Evolutionary conservation across 2,329 filamentous ascomycete genomes (phyloP).

Genomic region (Trichophyton verrucosum): DNA sequence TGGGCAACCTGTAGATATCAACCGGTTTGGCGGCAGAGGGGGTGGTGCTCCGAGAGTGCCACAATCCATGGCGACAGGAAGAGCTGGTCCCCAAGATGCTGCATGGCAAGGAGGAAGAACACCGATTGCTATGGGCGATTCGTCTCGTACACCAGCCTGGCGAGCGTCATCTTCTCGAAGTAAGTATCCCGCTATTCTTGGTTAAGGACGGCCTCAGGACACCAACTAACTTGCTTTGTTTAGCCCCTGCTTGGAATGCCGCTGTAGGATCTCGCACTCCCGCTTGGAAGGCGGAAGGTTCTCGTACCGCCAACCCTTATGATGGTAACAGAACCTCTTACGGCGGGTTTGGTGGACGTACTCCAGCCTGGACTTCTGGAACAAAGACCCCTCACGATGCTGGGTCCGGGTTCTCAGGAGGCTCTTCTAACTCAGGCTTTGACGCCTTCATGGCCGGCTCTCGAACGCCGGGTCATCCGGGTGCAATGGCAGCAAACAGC

Average conservation of each 20-base stretch:
- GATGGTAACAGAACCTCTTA: slow-evolving; percentile 65
- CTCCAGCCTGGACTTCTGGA: slow-evolving; percentile 66
- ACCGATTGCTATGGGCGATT: slow-evolving; percentile 47
- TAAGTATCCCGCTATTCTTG: slow-evolving; percentile 34
- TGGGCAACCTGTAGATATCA: slow-evolving; percentile 64
- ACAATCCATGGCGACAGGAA: slow-evolving; percentile 35
- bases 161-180: slow-evolving; percentile 43
- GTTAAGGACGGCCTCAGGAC: neutral
- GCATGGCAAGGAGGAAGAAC: slow-evolving; percentile 56
- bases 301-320: slow-evolving; percentile 46
- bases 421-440: slow-evolving; percentile 55
- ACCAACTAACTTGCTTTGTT: neutral
- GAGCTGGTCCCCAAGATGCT: slow-evolving; percentile 31
- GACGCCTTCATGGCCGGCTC: slow-evolving; percentile 56
- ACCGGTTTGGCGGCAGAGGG: slow-evolving; percentile 33
- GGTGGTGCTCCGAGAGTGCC: slow-evolving; percentile 32
- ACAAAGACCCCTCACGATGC: slow-evolving; percentile 59
- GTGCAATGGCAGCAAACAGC: slow-evolving; percentile 32
- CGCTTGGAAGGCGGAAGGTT: slow-evolving; percentile 46
- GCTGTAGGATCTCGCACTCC: slow-evolving; percentile 36
- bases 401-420: slow-evolving; percentile 47
- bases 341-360: slow-evolving; percentile 56
- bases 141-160: slow-evolving; percentile 63
- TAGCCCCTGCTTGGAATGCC: slow-evolving; percentile 33
- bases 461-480: slow-evolving; percentile 65